A percentile compares a stretch with the other conserved stretches of the same genome.
Evolutionary conservation across 768 basidiomycete species (phyloP).

Genomic region (Cytidiella melzeri): DNA sequence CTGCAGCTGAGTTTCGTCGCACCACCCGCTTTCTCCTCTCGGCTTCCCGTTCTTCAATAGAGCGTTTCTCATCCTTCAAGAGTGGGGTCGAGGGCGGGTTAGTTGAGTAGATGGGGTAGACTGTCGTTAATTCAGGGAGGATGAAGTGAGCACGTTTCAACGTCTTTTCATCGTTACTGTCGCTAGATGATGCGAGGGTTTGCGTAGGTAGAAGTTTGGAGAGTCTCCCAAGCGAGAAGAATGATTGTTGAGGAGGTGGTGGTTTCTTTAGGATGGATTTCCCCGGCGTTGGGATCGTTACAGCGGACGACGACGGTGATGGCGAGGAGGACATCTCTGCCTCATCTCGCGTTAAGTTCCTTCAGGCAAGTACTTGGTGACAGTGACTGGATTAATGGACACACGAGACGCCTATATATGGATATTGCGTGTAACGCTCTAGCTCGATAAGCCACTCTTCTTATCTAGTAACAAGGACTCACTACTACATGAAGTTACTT

Average conservation of each 20-base stretch:
- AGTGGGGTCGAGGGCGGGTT: conserved; percentile 79
- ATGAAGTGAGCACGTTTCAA: conserved; percentile 91
- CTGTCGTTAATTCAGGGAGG: conserved; percentile 74
- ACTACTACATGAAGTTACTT: too few species aligned
- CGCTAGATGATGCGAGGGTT: conserved; percentile 16
- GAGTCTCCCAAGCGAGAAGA: conserved; percentile 58
- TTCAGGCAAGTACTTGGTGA: conserved; percentile 1
- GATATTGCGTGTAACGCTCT: background rate
- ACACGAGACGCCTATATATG: too few species aligned
- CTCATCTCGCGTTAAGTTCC: conserved; percentile 12
- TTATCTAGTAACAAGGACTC: too few species aligned
- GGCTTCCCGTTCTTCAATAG: conserved; percentile 70
- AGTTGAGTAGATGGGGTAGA: conserved; percentile 84
- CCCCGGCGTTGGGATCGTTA: conserved; percentile 73
- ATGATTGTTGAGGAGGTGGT: conserved; percentile 57
- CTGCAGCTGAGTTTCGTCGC: conserved; percentile 39
- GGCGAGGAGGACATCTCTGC: conserved; percentile 36
- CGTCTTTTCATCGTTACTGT: conserved; percentile 45
- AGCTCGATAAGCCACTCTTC: background rate
- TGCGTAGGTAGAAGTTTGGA: conserved; percentile 68
- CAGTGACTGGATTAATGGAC: too few species aligned
- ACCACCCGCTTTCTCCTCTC: conserved; percentile 65
- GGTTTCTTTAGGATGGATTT: conserved; percentile 80
- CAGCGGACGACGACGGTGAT: conserved; percentile 73
- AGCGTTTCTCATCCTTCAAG: conserved; percentile 74